A percentile compares a stretch with the other conserved stretches of the same genome.
These are phyloP conservation scores for Starmera quercuum DNA, from an alignment of 805 yeast genomes.

Conservation along the genomic window DNA sequence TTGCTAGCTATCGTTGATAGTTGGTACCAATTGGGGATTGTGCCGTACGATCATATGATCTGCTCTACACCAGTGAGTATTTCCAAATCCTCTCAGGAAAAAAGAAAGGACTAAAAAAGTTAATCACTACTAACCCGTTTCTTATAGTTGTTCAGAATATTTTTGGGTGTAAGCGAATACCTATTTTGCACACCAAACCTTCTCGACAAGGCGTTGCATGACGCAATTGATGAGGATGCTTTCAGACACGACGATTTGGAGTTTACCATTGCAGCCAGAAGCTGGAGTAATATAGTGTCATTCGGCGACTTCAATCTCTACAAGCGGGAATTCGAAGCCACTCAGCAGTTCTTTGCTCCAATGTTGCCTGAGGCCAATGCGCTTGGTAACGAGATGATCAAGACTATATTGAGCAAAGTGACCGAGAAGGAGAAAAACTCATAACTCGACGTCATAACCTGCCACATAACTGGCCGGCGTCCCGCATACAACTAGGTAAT, in stretches of 20 bases:
- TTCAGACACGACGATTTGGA: constrained; percentile 89
- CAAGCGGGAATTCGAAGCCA: constrained; percentile 61
- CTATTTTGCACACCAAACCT: constrained; percentile 78
- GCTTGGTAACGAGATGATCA: constrained; percentile 91
- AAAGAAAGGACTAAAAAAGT: neutral
- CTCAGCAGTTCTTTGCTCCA: constrained; percentile 78
- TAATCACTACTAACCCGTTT: neutral
- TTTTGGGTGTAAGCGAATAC: constrained; percentile 90
- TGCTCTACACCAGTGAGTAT: constrained; percentile 74
- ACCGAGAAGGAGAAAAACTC: constrained; percentile 2
- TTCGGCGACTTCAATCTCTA: constrained; percentile 71
- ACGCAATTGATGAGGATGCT: constrained; percentile 54
- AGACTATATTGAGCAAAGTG: constrained; percentile 48
- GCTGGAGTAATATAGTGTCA: constrained; percentile 77
- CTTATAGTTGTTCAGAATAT: constrained; percentile 59
- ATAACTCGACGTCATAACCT: too few relatives aligned
- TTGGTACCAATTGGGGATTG: constrained; percentile 79
- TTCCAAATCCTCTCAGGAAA: too few relatives aligned
- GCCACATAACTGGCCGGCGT: too few relatives aligned
- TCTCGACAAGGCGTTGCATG: constrained; percentile 72
- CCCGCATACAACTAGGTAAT: too few relatives aligned
- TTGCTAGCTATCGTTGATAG: constrained; percentile 87
- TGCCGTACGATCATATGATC: constrained; percentile 94
- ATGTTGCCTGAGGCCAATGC: constrained; percentile 84
- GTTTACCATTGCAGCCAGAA: constrained; percentile 83